Evolutionary conservation across 2,329 filamentous ascomycete genomes (phyloP), one percentile per base, ranked within the genome.

Genomic region (Tolypocladium cylindrosporum): DNA sequence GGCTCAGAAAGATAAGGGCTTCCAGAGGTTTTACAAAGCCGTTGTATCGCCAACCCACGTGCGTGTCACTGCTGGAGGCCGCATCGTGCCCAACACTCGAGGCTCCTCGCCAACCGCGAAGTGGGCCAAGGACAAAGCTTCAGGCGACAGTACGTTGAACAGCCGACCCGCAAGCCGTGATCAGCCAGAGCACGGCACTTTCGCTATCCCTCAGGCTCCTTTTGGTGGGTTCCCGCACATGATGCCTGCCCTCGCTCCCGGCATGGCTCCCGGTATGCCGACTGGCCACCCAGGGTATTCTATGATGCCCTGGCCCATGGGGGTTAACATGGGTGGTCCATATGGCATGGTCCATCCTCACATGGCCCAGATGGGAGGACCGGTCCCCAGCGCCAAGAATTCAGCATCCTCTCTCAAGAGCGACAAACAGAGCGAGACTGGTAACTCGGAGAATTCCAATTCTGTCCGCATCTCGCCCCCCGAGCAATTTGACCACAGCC

Each of bases 41-140:
- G 85, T 87, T n/a, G 78, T 83, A 5, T 88, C 85, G 40, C 85
- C 85, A 9, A 85, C 83, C 16, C 83, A 87, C 68, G 79, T 87
- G 61, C 81, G 85, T 19, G 85, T 88, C 55, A 88, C 85, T 24
- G 85, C 85, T 59, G 84, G 85, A 59, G 85, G 85, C 48, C 78
- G 83, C 42, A 87, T 88, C 63, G 85, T 88, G 1, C 84, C 84
- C 54, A 87, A 87, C 64, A 85, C 78, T 40, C 77, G 83, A 50
- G 77, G 74, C 14, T 73, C 78, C 6, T 84, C 82, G 10, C 81
- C 81, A 3, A 78, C 78, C 4, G 66, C 75, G 7, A 84, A 83
- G 67, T 76, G 75, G 68, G 63, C 71, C 57, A 79, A 74, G 58
- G 79, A 81, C 37, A 74, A 66, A 55, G 41, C 58, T 40, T 55